Evolutionary conservation across 176 grass and related monocot genomes (phyloP).

Genomic region (Zea mays): Zm-B73-REFERENCE-NAM-5.0 NC_050096.1:301597001-301597500

Average conservation of each 20-base stretch:
- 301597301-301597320: neutral
- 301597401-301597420: no score
- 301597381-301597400: no score
- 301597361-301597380: no score
- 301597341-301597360: neutral
- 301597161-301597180: neutral
- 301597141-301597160: neutral
- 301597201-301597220: neutral
- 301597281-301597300: no score
- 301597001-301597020: neutral
- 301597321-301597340: neutral
- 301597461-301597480: constrained; percentile 13
- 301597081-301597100: no score
- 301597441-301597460: no score
- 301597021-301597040: neutral
- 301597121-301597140: neutral
- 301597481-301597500: constrained; percentile 10
- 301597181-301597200: neutral
- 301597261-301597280: no score
- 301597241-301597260: no score
- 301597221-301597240: neutral
- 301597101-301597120: neutral
- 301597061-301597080: neutral
- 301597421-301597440: neutral
- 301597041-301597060: constrained; percentile 16